These are phyloP conservation scores for Phalaenopsis aphrodite DNA, from an alignment of 106 monocot genomes.

Conservation along the genomic window DNA sequence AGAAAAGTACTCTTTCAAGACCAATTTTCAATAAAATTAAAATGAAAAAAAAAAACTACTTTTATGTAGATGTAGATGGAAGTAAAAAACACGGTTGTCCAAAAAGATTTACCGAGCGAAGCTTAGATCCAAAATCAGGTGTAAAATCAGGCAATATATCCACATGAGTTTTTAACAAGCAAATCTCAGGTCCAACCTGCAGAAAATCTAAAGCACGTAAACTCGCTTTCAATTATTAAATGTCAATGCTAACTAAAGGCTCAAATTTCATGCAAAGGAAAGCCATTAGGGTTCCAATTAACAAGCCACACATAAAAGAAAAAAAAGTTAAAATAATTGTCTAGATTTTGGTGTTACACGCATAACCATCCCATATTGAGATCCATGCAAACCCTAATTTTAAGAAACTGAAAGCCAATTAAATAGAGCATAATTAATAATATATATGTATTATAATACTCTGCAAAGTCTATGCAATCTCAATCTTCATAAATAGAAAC, in stretches of 20 bases:
- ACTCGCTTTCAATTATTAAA: not conserved
- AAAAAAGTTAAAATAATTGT: not conserved
- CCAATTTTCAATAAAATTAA: not conserved
- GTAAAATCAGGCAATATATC: conserved; percentile 90
- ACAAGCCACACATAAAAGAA: not conserved
- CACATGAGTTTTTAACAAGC: conserved; percentile 90
- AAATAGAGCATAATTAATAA: not conserved
- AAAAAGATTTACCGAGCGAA: conserved; percentile 46
- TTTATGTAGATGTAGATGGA: not conserved
- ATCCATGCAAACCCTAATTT: too few relatives aligned
- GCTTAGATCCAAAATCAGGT: conserved; percentile 66
- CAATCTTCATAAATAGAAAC: not conserved
- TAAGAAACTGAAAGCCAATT: not conserved
- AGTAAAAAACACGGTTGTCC: not conserved
- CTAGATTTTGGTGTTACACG: not conserved
- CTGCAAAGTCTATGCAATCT: not conserved
- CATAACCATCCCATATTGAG: too few relatives aligned
- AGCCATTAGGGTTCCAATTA: not conserved
- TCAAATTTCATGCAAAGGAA: too few relatives aligned
- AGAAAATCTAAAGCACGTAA: not conserved
- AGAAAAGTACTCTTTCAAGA: not conserved
- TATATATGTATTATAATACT: not conserved
- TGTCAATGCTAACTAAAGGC: not conserved
- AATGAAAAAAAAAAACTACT: not conserved
- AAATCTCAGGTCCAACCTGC: conserved; percentile 96